Base-by-base conservation (phyloP, 139 green algal genomes). In the Volvox reticuliferus region DNA sequence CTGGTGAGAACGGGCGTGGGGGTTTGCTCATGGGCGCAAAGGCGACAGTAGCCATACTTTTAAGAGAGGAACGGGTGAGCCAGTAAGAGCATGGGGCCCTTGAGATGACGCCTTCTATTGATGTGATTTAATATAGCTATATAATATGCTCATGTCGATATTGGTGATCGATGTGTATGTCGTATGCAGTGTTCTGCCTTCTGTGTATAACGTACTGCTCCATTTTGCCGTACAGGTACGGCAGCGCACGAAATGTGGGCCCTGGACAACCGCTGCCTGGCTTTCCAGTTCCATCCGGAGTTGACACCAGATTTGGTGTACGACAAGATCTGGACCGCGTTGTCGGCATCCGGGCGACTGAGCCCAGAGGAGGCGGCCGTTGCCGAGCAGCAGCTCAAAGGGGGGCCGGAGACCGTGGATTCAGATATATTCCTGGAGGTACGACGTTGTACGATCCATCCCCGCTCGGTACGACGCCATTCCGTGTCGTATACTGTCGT, bases 201-300 rank as follows among this genome's bases (percentile, higher is more conserved):
- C 44, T 14, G 44, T 9, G 9, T 55, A 55, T 55, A 9, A 55
- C 44, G 44, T 55, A 55, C 5, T 55, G 44, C 9, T 55, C 9
- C 44, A 5, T 55, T 55, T 55, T 55, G 44, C 44, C 44, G 44
- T 55, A 32, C 86, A 90, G 68, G 73, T 65, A 94, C 88, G 21
- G 92, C 92, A 0, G 65, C 55, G 2, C 82, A 92, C 75, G 94
- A 96, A 88, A 87, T 94, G 62, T 96, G 91, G 92, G 78, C 79
- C 17, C 79, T 75, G 32, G 88, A 85, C 5, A 28, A 61, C 76
- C 88, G 78, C 67, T 79, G 92, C 21, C 67, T 96, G 22, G 93
- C 89, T 2, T 87, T 93, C 35, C 91, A 94, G 86, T 92, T 92
- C 55, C 91, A 95, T 86, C 89, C 87, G 24, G 93, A 93, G 81